Evolutionary conservation across 768 basidiomycete species (phyloP).

Genomic region (Baorangia bicolor): DNA sequence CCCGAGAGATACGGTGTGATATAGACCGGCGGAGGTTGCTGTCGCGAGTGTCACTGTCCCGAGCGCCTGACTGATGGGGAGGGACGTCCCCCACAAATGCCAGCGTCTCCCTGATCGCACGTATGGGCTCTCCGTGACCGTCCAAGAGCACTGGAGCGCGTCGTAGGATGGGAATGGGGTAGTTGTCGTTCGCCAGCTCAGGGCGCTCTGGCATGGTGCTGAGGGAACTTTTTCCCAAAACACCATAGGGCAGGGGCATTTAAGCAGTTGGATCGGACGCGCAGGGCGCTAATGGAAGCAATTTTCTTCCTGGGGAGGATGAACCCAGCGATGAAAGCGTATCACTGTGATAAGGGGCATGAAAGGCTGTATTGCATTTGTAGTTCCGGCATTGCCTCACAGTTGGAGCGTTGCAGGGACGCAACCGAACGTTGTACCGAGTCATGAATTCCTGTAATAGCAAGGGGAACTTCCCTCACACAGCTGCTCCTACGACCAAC

Average conservation of each 20-base stretch:
- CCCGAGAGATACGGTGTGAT: constrained; percentile 36
- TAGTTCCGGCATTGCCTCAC: not conserved
- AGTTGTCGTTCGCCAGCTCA: not conserved
- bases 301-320: not conserved
- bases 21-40: constrained; percentile 33
- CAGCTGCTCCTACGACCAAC: not conserved
- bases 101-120: constrained; percentile 1
- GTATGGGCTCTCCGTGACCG: constrained; percentile 29
- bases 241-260: not conserved
- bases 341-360: not conserved
- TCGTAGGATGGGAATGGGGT: constrained; percentile 30
- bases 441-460: not conserved
- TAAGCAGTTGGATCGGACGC: not conserved
- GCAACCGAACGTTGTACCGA: not conserved
- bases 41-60: not conserved
- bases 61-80: not conserved
- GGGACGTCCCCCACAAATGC: not conserved
- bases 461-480: not conserved
- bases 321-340: not conserved
- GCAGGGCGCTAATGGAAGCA: not conserved
- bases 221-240: not conserved
- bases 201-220: constrained; percentile 11
- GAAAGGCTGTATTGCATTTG: not conserved
- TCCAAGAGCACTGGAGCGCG: constrained; percentile 39
- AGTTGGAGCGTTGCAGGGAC: not conserved